phyloP scores from a whole-genome alignment of 768 basidiomycete species.

The Boletus tylopilopsis region DNA sequence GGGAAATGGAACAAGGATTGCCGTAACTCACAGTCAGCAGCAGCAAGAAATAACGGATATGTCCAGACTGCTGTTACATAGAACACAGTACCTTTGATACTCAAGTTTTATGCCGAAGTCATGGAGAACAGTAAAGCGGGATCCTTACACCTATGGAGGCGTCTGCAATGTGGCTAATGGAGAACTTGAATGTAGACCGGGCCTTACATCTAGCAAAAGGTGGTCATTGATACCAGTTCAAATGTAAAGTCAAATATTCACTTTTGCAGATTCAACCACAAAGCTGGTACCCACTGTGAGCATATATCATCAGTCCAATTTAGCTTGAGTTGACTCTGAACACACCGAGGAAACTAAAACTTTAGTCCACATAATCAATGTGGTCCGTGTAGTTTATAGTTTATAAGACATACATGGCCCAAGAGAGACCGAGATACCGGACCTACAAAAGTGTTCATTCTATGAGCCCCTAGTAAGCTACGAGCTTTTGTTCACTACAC shows the following conservation, averaged over 20 bases:
- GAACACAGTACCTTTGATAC: conserved; percentile 3
- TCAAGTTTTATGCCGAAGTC: background rate
- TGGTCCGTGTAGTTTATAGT: too few relatives aligned
- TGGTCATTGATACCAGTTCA: background rate
- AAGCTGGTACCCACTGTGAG: background rate
- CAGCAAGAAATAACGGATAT: conserved; percentile 5
- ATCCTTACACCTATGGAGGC: conserved; percentile 7
- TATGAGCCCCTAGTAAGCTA: too few relatives aligned
- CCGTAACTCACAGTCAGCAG: conserved; percentile 11
- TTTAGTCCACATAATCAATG: too few relatives aligned
- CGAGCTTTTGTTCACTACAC: too few relatives aligned
- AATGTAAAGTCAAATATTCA: background rate
- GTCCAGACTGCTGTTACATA: background rate
- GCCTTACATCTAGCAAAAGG: conserved; percentile 1
- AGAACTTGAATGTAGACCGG: too few relatives aligned
- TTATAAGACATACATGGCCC: background rate
- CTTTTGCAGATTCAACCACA: background rate
- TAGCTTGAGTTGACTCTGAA: too few relatives aligned
- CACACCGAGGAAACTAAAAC: too few relatives aligned
- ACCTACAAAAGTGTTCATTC: background rate
- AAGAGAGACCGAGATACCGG: conserved; percentile 1
- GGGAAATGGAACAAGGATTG: too few relatives aligned
- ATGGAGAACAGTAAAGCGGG: too few relatives aligned
- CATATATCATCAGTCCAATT: too few relatives aligned
- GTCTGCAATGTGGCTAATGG: background rate